Conservation (phyloP, 2,329 filamentous ascomycete species). For the Colletotrichum abscissum region DNA sequence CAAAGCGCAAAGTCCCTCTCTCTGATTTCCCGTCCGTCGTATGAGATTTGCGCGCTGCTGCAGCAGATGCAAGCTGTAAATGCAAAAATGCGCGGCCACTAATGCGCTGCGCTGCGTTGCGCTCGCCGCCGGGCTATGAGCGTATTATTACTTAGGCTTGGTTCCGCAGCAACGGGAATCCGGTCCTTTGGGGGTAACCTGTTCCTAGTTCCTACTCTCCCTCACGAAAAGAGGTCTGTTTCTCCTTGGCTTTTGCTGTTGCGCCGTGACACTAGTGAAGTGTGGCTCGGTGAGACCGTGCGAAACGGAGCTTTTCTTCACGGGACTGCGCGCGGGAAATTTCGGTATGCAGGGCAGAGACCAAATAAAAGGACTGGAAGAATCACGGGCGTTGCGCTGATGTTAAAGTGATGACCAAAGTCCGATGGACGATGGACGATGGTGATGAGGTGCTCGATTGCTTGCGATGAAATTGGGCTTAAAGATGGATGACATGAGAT, state of each 20-base stretch:
- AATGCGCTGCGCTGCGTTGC: neutral
- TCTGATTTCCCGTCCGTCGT: neutral
- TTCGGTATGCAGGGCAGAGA: neutral
- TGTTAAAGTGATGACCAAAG: neutral
- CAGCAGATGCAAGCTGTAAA: neutral
- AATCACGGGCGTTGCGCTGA: neutral
- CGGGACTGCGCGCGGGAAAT: neutral
- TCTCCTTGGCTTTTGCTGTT: neutral
- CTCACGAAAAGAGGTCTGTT: neutral
- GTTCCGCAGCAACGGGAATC: neutral
- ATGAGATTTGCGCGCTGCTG: neutral
- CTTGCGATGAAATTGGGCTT: too few species aligned
- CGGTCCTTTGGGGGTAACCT: neutral
- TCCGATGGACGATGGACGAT: neutral
- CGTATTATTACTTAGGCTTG: neutral
- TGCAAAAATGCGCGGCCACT: neutral
- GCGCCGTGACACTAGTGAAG: constrained; percentile 15
- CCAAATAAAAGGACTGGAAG: neutral
- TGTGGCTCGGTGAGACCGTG: constrained; percentile 16
- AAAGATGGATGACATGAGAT: too few species aligned
- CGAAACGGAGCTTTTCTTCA: neutral
- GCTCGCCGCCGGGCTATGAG: neutral
- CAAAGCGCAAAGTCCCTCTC: neutral
- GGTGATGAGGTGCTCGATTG: neutral
- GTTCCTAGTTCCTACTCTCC: neutral